Percentiles rank a stretch among this genome's conserved stretches.
Evolutionary conservation across 768 basidiomycete genomes (phyloP).

Genomic region (Lepiota brunneoincarnata): DNA sequence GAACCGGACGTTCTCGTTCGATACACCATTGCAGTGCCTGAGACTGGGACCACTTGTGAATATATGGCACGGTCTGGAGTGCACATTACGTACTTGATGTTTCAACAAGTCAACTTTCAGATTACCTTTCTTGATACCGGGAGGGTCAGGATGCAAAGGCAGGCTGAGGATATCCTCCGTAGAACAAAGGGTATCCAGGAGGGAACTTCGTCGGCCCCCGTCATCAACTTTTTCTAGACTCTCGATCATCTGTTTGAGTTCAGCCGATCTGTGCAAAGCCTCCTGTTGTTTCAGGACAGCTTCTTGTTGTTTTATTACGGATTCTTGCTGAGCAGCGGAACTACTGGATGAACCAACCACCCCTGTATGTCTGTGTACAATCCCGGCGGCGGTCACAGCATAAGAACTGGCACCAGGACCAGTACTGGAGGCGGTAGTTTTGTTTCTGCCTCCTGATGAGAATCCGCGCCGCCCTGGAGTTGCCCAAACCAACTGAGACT

Average conservation of each 20-base stretch:
- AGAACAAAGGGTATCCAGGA: constrained; percentile 68
- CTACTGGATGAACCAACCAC: background rate
- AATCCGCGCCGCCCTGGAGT: constrained; percentile 69
- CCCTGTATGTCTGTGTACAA: background rate
- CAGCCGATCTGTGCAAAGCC: constrained; percentile 56
- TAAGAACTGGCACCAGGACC: background rate
- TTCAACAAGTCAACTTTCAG: constrained; percentile 72
- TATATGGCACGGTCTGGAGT: background rate
- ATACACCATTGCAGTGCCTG: constrained; percentile 90
- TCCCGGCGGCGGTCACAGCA: background rate
- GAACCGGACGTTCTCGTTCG: constrained; percentile 69
- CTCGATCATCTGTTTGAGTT: constrained; percentile 62
- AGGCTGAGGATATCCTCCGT: constrained; percentile 70
- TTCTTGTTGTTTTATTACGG: constrained; percentile 38
- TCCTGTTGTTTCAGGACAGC: constrained; percentile 45
- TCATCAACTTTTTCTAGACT: constrained; percentile 77
- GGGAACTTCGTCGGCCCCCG: constrained; percentile 64
- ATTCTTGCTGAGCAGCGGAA: constrained; percentile 15
- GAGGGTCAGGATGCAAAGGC: constrained; percentile 69
- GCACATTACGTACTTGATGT: constrained; percentile 61
- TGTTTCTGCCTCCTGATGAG: constrained; percentile 10
- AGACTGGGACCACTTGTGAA: constrained; percentile 37
- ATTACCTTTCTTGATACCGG: constrained; percentile 63
- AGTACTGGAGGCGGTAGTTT: background rate
- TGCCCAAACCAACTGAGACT: constrained; percentile 71